These are phyloP conservation scores for Malus fusca DNA, from an alignment of 306 rosid species.

Conservation along the genomic window DNA sequence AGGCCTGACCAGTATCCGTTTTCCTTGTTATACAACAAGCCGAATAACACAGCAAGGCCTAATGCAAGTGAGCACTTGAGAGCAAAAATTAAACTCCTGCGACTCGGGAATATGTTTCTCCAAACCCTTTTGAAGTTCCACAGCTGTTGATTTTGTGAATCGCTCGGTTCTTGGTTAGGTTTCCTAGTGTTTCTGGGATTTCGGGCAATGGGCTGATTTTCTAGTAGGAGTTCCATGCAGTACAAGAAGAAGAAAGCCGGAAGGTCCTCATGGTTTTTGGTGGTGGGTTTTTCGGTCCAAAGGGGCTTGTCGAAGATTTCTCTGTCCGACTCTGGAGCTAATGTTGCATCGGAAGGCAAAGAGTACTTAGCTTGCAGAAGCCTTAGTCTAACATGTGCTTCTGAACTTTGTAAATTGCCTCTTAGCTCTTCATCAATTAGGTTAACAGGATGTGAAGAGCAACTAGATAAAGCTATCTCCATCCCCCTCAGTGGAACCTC, in stretches of 20 bases:
- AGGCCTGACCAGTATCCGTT: conserved; percentile 79
- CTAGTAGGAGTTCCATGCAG: conserved; percentile 45
- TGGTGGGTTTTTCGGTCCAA: conserved; percentile 14
- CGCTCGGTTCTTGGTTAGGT: neutral
- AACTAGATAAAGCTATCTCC: conserved; percentile 52
- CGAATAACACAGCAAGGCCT: conserved; percentile 61
- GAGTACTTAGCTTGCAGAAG: conserved; percentile 34
- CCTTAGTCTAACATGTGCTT: conserved; percentile 26
- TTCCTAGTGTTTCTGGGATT: conserved; percentile 15
- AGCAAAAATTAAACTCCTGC: conserved; percentile 44
- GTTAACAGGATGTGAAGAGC: conserved; percentile 29
- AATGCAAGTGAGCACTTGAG: conserved; percentile 61
- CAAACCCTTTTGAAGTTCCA: conserved; percentile 10
- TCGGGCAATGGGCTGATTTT: conserved; percentile 21
- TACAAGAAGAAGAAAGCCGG: conserved; percentile 55
- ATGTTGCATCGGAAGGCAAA: conserved; percentile 30
- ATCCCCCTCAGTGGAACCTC: conserved; percentile 57
- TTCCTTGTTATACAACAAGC: conserved; percentile 43
- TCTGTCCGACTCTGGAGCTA: conserved; percentile 25
- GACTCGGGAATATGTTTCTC: conserved; percentile 31
- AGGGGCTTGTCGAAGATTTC: conserved; percentile 12
- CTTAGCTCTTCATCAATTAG: conserved; percentile 42
- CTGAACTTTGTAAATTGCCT: conserved; percentile 24
- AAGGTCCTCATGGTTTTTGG: conserved; percentile 29
- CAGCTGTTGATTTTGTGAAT: neutral